These are phyloP conservation scores for Epichloe festucae DNA, from an alignment of 2,329 filamentous ascomycete genomes.

Conservation along the genomic window DNA sequence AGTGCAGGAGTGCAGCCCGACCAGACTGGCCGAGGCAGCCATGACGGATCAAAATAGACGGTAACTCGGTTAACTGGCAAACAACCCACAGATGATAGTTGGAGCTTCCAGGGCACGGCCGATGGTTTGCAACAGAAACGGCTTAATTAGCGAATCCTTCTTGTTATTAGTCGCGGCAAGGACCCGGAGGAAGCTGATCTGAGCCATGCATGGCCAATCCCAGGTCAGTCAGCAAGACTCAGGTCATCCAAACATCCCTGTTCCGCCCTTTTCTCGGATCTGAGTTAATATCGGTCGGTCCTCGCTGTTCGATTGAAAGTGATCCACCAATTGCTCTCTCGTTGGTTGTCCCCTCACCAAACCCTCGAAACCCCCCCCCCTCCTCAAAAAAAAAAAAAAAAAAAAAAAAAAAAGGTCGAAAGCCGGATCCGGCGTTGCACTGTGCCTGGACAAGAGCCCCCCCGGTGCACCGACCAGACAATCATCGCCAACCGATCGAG, in stretches of 20 bases:
- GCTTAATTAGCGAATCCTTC: neutral
- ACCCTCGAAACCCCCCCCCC: neutral
- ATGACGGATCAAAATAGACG: too few species aligned
- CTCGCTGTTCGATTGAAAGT: neutral
- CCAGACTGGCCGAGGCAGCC: too few species aligned
- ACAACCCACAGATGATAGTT: too few species aligned
- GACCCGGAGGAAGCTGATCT: neutral
- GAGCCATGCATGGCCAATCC: neutral
- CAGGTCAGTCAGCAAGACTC: neutral
- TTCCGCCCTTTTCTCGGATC: conserved; percentile 3
- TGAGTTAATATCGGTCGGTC: neutral
- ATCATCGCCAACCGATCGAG: conserved; percentile 2
- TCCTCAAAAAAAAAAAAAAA: neutral
- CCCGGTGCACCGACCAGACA: neutral
- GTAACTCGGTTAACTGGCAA: too few species aligned
- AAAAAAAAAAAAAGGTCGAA: neutral
- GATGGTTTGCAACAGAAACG: too few species aligned
- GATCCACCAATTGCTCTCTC: conserved; percentile 3
- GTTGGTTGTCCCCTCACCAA: conserved; percentile 1
- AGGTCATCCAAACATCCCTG: conserved; percentile 1
- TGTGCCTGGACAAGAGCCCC: neutral
- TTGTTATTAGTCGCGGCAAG: neutral
- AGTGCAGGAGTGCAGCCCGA: too few species aligned
- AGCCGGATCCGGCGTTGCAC: neutral
- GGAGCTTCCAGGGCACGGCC: neutral